Conservation (phyloP, 1,284 basidiomycete genomes). For the Neolentinus lepideus region DNA sequence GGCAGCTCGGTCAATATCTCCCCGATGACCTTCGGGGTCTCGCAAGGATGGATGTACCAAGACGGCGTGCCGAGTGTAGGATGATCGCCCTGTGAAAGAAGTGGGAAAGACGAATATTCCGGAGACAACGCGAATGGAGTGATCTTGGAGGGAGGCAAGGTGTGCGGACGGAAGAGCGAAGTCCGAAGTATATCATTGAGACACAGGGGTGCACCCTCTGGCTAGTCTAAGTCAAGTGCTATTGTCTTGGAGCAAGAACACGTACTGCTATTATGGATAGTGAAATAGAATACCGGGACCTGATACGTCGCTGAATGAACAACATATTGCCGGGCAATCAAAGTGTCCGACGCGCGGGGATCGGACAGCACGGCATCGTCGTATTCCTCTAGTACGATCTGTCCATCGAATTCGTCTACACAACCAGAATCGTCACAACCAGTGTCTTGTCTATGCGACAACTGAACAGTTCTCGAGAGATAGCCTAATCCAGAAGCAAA, state of each 20-base stretch:
- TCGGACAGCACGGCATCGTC: slow-evolving; percentile 31
- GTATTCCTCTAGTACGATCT: slow-evolving; percentile 13
- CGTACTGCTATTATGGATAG: slow-evolving; percentile 57
- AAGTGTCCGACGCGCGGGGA: slow-evolving; percentile 8
- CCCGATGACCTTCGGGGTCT: slow-evolving; percentile 53
- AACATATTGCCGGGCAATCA: slow-evolving; percentile 53
- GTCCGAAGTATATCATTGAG: slow-evolving; percentile 49
- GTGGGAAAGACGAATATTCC: slow-evolving; percentile 50
- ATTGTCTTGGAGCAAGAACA: slow-evolving; percentile 13
- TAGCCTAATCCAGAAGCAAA: slow-evolving; percentile 36
- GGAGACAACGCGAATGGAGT: slow-evolving; percentile 48
- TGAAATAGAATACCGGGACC: slow-evolving; percentile 78
- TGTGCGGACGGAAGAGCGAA: slow-evolving; percentile 46
- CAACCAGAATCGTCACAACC: slow-evolving; percentile 5
- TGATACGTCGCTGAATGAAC: slow-evolving; percentile 68
- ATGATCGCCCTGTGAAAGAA: slow-evolving; percentile 80
- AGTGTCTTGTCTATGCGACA: slow-evolving; percentile 8
- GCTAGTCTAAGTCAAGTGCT: slow-evolving; percentile 3
- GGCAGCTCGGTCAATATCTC: slow-evolving; percentile 55
- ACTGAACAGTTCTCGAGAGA: slow-evolving; percentile 31
- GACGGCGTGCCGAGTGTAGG: slow-evolving; percentile 62
- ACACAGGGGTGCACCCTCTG: slow-evolving; percentile 60
- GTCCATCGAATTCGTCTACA: slow-evolving; percentile 12
- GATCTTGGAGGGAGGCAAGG: slow-evolving; percentile 34
- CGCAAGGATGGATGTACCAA: slow-evolving; percentile 84